phyloP scores from a whole-genome alignment of 805 yeast species.

The Lipomyces sp. region DNA sequence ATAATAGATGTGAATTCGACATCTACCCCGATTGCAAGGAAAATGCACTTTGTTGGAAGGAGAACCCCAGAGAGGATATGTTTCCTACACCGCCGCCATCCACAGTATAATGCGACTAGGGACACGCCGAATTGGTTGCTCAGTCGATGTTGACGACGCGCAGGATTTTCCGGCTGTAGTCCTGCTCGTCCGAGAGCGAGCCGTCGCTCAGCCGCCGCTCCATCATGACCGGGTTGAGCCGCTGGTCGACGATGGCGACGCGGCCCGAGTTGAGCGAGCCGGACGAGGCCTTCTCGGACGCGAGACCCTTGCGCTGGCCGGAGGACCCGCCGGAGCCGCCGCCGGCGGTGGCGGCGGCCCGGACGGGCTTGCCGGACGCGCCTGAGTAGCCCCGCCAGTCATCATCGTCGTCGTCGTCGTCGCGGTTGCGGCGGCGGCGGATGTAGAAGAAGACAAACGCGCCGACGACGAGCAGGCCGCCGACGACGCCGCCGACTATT shows the following conservation, averaged over 20 bases:
- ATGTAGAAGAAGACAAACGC: constrained; percentile 44
- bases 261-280: constrained; percentile 26
- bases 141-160: constrained; percentile 85
- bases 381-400: constrained; percentile 21
- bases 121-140: too few relatives aligned
- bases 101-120: too few relatives aligned
- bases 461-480: constrained; percentile 45
- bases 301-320: neutral
- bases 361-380: neutral
- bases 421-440: constrained; percentile 42
- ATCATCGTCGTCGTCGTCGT: constrained; percentile 45
- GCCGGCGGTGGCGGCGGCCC: neutral
- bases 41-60: too few relatives aligned
- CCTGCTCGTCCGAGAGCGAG: constrained; percentile 80
- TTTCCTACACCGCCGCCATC: too few relatives aligned
- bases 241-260: constrained; percentile 51
- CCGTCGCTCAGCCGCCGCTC: constrained; percentile 82
- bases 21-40: too few relatives aligned
- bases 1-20: too few relatives aligned
- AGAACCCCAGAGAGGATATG: too few relatives aligned
- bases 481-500: constrained; percentile 53
- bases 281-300: constrained; percentile 17
- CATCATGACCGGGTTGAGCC: constrained; percentile 70
- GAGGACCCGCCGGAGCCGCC: constrained; percentile 4
- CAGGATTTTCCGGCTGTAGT: constrained; percentile 72